phyloP scores from a whole-genome alignment of 2,329 filamentous ascomycete genomes.

The Metarhizium brunneum region DNA sequence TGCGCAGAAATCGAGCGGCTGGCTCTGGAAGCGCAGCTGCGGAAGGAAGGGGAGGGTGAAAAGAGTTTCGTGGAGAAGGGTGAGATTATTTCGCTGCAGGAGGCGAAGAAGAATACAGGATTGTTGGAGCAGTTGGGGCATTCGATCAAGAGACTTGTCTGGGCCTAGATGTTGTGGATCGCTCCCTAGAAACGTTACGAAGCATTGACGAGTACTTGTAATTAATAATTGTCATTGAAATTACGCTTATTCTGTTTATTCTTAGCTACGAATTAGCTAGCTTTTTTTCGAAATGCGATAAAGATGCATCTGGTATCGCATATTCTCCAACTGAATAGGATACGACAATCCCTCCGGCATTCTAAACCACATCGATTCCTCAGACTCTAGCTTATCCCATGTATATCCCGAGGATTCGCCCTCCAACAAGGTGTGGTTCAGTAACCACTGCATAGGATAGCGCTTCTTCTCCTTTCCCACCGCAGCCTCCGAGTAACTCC shows the following conservation, averaged over 20 bases:
- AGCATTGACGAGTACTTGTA: not conserved
- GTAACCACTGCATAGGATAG: conserved; percentile 90
- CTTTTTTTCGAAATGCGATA: conserved; percentile 39
- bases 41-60: conserved; percentile 29
- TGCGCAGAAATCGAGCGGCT: conserved; percentile 69
- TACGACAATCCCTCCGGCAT: conserved; percentile 60
- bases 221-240: not conserved
- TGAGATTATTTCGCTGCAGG: conserved; percentile 74
- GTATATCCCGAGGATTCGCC: conserved; percentile 24
- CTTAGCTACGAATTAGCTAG: not conserved
- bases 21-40: conserved; percentile 39
- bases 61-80: conserved; percentile 43
- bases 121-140: conserved; percentile 81
- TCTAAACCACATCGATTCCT: conserved; percentile 82
- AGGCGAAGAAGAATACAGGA: conserved; percentile 81
- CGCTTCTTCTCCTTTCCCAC: conserved; percentile 53
- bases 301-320: conserved; percentile 88
- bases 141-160: conserved; percentile 87
- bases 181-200: not conserved
- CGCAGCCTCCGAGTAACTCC: conserved; percentile 78
- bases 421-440: conserved; percentile 69
- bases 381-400: conserved; percentile 68
- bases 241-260: not conserved
- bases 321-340: conserved; percentile 81
- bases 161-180: conserved; percentile 40